Evolutionary conservation across 345 rosid species (phyloP).

Genomic region (Aegle marmelos): DNA sequence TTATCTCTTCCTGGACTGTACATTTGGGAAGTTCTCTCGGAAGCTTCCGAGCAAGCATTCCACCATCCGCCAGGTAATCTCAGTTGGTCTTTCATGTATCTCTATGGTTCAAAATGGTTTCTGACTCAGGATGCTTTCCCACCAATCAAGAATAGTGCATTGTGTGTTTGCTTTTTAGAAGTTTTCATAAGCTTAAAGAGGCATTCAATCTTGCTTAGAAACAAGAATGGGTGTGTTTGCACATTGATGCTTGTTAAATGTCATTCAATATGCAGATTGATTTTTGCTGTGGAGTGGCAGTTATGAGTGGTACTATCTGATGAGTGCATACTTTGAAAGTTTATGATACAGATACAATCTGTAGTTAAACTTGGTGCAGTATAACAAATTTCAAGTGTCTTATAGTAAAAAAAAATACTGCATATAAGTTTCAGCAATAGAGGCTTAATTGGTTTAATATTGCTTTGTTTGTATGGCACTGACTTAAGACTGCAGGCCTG

Average conservation of each 20-base stretch:
- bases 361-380: background rate
- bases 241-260: background rate
- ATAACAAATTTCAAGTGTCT: background rate
- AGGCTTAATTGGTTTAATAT: background rate
- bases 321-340: background rate
- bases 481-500: background rate
- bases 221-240: background rate
- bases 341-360: background rate
- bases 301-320: background rate
- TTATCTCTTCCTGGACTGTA: slow-evolving; percentile 81
- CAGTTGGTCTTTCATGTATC: background rate
- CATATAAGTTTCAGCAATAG: background rate
- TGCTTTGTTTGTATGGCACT: background rate
- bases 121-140: background rate
- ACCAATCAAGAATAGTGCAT: background rate
- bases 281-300: background rate
- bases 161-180: background rate
- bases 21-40: slow-evolving; percentile 62
- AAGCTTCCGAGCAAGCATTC: slow-evolving; percentile 68
- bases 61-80: slow-evolving; percentile 65
- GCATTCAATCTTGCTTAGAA: background rate
- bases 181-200: background rate
- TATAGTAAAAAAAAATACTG: background rate
- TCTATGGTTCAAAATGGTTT: background rate
- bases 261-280: background rate